Evolutionary conservation across 371 early-diverging fungal species (phyloP).

Genomic region (Mortierella sp.): DNA sequence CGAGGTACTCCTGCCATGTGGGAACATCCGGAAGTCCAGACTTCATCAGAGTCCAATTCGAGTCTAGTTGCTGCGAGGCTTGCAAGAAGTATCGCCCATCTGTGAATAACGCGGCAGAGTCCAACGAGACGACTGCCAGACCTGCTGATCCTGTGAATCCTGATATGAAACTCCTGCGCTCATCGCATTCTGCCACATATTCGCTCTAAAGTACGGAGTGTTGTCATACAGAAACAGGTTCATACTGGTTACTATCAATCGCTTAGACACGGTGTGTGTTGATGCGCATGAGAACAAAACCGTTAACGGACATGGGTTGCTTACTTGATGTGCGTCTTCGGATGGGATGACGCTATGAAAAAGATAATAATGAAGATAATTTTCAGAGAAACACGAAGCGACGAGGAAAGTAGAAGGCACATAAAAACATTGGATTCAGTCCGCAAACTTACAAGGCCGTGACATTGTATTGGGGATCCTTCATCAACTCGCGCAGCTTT

Average conservation of each 20-base stretch:
- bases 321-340: constrained; percentile 96
- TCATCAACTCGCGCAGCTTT: constrained; percentile 82
- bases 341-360: constrained; percentile 84
- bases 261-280: no score
- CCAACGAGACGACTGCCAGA: constrained; percentile 80
- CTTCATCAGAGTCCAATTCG: constrained; percentile 95
- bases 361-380: background rate
- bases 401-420: background rate
- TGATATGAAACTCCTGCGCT: constrained; percentile 94
- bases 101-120: constrained; percentile 91
- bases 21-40: constrained; percentile 89
- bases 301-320: background rate
- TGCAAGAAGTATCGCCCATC: constrained; percentile 99
- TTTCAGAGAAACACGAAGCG: background rate
- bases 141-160: constrained; percentile 99
- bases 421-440: background rate
- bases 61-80: constrained; percentile 93
- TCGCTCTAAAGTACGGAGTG: constrained; percentile 81
- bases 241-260: background rate
- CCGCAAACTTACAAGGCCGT: constrained; percentile 76
- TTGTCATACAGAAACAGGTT: background rate
- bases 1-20: constrained; percentile 89
- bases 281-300: background rate
- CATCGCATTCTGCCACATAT: constrained; percentile 95
- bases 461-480: constrained; percentile 68